Evolutionary conservation across 805 yeast genomes (phyloP).

Genomic region (Gaillardinia entomophila): DNA sequence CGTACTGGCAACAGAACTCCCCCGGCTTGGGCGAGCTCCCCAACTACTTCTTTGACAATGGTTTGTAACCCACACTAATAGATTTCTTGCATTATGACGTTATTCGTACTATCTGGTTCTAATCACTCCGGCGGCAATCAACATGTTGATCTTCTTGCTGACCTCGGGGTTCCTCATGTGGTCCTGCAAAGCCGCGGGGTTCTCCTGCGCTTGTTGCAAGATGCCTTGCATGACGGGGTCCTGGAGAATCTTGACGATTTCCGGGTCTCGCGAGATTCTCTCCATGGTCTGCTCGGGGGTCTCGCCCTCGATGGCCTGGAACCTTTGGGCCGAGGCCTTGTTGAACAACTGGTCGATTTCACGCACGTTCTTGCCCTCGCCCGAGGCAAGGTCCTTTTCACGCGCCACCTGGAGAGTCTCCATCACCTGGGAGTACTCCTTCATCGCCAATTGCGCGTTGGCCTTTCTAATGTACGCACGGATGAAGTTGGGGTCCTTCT

Average conservation of each 20-base stretch:
- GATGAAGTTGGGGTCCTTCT: slow-evolving; percentile 79
- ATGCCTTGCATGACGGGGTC: slow-evolving; percentile 97
- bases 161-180: slow-evolving; percentile 97
- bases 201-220: slow-evolving; percentile 85
- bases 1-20: slow-evolving; percentile 20
- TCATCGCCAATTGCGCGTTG: slow-evolving; percentile 84
- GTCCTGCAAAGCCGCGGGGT: slow-evolving; percentile 95
- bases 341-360: slow-evolving; percentile 81
- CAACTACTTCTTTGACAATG: slow-evolving; percentile 35
- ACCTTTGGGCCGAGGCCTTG: slow-evolving; percentile 76
- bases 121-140: slow-evolving; percentile 95
- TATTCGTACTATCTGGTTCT: slow-evolving; percentile 77
- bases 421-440: slow-evolving; percentile 74
- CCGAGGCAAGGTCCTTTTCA: slow-evolving; percentile 60
- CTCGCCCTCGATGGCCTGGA: slow-evolving; percentile 79
- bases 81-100: too few relatives aligned
- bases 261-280: slow-evolving; percentile 90
- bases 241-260: slow-evolving; percentile 78
- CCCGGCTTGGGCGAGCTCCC: too few relatives aligned
- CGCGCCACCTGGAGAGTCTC: slow-evolving; percentile 80
- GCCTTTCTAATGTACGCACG: slow-evolving; percentile 98
- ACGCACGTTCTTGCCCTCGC: slow-evolving; percentile 47
- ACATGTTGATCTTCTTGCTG: slow-evolving; percentile 75
- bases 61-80: too few relatives aligned
- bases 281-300: slow-evolving; percentile 92